Conservation (phyloP, 805 yeast genomes). For the Metschnikowia lunata region DNA sequence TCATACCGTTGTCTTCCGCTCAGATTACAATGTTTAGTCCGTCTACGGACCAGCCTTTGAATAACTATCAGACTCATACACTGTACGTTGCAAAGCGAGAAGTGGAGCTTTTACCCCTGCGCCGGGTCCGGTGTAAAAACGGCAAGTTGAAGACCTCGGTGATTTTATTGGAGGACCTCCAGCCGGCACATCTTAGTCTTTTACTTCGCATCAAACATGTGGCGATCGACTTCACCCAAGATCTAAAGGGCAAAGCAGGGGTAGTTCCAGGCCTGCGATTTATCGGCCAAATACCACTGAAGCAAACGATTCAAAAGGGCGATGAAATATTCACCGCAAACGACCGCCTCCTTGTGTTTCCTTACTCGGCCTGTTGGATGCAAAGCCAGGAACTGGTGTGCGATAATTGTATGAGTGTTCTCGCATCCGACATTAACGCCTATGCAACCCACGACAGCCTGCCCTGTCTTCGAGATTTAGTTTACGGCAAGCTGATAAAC, state of each 20-base stretch:
- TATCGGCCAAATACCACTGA: conserved; percentile 26
- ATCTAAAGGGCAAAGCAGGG: conserved; percentile 3
- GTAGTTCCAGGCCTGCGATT: conserved; percentile 35
- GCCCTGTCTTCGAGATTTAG: conserved; percentile 23
- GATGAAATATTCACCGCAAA: not conserved
- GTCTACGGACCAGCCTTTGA: not conserved
- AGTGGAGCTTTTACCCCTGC: conserved; percentile 13
- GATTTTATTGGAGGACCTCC: conserved; percentile 9
- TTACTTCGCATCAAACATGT: conserved; percentile 16
- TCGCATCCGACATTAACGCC: conserved; percentile 1
- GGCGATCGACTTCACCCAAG: conserved; percentile 12
- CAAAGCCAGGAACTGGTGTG: conserved; percentile 18
- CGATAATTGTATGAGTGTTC: conserved; percentile 17
- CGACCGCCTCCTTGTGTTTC: conserved; percentile 25
- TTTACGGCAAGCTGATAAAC: conserved; percentile 32
- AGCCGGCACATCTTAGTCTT: conserved; percentile 2
- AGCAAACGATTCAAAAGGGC: conserved; percentile 7
- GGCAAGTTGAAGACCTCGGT: conserved; percentile 8
- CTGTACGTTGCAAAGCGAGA: conserved; percentile 9
- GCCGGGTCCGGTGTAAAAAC: conserved; percentile 3
- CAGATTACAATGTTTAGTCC: conserved; percentile 1
- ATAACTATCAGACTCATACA: conserved; percentile 4
- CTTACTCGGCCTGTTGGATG: conserved; percentile 30
- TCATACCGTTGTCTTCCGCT: no score
- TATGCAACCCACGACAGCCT: conserved; percentile 13